Evolutionary conservation across 2,329 filamentous ascomycete species (phyloP).

Genomic region (Penicillium griseofulvum): DNA sequence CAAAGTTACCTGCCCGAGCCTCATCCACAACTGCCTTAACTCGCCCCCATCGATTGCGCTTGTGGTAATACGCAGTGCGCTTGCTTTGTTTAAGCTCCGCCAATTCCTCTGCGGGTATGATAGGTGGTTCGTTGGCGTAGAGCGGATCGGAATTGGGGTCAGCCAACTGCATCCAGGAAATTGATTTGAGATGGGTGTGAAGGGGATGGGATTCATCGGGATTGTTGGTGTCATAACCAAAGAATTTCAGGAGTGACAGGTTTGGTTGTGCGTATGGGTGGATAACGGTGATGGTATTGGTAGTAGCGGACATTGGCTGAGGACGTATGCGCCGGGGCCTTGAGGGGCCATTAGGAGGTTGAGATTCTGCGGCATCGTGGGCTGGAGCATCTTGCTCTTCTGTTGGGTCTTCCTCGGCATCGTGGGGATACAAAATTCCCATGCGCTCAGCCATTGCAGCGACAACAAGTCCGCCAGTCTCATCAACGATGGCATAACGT

Average conservation of each 20-base stretch:
- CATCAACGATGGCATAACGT: conserved; percentile 80
- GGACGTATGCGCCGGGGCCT: conserved; percentile 29
- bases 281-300: conserved; percentile 59
- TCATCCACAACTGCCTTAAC: conserved; percentile 70
- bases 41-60: conserved; percentile 77
- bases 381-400: conserved; percentile 4
- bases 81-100: conserved; percentile 75
- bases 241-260: conserved; percentile 82
- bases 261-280: conserved; percentile 76
- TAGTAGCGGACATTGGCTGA: conserved; percentile 45
- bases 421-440: conserved; percentile 66
- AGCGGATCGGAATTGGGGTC: conserved; percentile 71
- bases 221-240: conserved; percentile 72
- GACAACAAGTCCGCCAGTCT: conserved; percentile 77
- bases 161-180: conserved; percentile 91
- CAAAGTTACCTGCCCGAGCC: conserved; percentile 72
- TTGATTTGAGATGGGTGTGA: conserved; percentile 72
- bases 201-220: conserved; percentile 71
- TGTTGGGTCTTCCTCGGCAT: conserved; percentile 23
- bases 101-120: conserved; percentile 60
- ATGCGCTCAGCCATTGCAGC: conserved; percentile 85
- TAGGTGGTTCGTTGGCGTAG: conserved; percentile 65
- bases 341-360: conserved; percentile 11
- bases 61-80: conserved; percentile 81
- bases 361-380: conserved; percentile 5